These are phyloP conservation scores for Stromatinia cepivora DNA, from an alignment of 2,329 filamentous ascomycete genomes.

Conservation along the genomic window DNA sequence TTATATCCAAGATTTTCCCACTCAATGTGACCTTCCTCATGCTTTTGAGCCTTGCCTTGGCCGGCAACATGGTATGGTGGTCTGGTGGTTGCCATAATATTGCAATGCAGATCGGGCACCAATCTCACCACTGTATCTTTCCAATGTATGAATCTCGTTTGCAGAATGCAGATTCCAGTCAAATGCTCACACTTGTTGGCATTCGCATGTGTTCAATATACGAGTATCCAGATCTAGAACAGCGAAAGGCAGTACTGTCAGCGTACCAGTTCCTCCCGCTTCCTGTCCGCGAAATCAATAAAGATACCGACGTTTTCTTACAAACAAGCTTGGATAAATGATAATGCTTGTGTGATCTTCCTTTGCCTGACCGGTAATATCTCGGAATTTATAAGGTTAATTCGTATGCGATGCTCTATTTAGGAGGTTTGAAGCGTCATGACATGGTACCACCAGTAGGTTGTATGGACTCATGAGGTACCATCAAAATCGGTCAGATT, in stretches of 20 bases:
- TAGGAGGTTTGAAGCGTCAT: neutral
- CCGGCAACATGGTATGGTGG: neutral
- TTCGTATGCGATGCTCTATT: neutral
- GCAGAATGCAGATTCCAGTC: constrained; percentile 3
- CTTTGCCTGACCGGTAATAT: neutral
- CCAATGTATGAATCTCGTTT: neutral
- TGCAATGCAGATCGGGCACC: neutral
- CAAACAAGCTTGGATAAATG: neutral
- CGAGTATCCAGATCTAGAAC: neutral
- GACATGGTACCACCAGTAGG: neutral
- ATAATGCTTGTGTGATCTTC: neutral
- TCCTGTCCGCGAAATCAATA: neutral
- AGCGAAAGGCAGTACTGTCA: neutral
- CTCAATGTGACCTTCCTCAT: neutral
- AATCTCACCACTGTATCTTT: constrained; percentile 2
- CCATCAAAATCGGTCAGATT: no score
- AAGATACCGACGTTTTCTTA: neutral
- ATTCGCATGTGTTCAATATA: no score
- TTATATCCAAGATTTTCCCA: neutral
- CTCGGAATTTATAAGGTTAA: no score
- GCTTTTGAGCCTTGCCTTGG: neutral
- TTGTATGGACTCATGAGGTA: neutral
- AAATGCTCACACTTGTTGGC: constrained; percentile 8
- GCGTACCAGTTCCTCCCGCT: neutral
- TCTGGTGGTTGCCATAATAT: neutral